phyloP scores from a whole-genome alignment of 371 early-diverging fungal genomes.

The Rhizopus delemar region DNA sequence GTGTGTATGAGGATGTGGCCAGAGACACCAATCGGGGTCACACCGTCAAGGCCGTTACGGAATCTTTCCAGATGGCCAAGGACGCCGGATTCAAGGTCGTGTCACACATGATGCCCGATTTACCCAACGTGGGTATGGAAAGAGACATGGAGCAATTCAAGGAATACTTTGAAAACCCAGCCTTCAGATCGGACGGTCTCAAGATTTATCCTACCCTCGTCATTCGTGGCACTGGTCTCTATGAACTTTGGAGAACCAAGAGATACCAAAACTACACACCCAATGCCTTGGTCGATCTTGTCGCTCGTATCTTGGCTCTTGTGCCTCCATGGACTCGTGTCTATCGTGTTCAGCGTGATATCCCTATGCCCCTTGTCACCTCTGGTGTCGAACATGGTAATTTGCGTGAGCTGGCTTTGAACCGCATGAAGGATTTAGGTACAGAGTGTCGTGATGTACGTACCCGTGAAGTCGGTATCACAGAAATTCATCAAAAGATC shows the following conservation, averaged over 20 bases:
- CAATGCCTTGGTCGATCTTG: conserved; percentile 96
- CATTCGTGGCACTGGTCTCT: conserved; percentile 99
- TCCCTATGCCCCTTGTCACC: conserved; percentile 99
- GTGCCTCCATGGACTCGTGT: conserved; percentile 99
- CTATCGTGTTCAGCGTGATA: conserved; percentile 99
- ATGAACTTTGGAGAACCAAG: conserved; percentile 99
- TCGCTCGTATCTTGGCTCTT: conserved; percentile 95
- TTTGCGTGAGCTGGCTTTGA: conserved; percentile 95
- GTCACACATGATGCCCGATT: conserved; percentile 99
- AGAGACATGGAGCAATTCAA: conserved; percentile 99
- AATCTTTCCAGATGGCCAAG: conserved; percentile 97
- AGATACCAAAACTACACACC: conserved; percentile 99
- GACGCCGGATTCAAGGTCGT: conserved; percentile 99
- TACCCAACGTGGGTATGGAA: conserved; percentile 99
- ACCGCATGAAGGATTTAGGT: conserved; percentile 97
- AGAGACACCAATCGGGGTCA: conserved; percentile 99
- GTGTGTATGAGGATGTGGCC: conserved; percentile 99
- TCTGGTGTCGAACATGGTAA: conserved; percentile 99
- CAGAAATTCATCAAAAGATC: conserved; percentile 97
- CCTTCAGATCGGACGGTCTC: conserved; percentile 98
- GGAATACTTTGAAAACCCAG: conserved; percentile 99
- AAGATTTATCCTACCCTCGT: conserved; percentile 99
- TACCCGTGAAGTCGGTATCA: conserved; percentile 99
- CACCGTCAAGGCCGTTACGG: conserved; percentile 97
- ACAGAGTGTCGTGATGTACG: conserved; percentile 98